Evolutionary conservation across 2,329 filamentous ascomycete genomes (phyloP).

Genomic region (Diaporthe sp.): DNA sequence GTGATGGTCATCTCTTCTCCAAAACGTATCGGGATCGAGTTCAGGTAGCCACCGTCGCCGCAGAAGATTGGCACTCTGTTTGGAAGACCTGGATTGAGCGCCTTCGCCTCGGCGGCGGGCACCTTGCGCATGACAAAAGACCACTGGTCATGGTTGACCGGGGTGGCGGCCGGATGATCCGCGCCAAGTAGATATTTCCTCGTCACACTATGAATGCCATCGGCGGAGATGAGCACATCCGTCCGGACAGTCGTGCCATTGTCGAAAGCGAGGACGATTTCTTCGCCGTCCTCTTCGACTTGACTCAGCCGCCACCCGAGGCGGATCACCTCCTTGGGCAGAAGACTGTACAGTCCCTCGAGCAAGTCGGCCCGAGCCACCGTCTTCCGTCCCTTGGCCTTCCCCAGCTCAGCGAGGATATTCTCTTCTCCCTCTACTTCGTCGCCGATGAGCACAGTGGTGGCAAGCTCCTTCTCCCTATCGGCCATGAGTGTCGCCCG

Average conservation of each 20-base stretch:
- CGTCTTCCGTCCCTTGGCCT: slow-evolving; percentile 52
- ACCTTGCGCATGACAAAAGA: slow-evolving; percentile 32
- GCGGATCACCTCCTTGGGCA: slow-evolving; percentile 45
- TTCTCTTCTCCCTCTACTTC: slow-evolving; percentile 52
- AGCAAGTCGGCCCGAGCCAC: slow-evolving; percentile 52
- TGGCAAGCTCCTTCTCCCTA: slow-evolving; percentile 10
- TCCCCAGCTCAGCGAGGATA: slow-evolving; percentile 52
- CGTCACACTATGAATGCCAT: slow-evolving; percentile 56
- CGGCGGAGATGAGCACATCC: slow-evolving; percentile 55
- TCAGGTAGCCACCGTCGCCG: slow-evolving; percentile 7
- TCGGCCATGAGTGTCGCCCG: slow-evolving; percentile 17
- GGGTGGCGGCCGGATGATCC: slow-evolving; percentile 45
- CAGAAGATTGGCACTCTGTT: slow-evolving; percentile 7
- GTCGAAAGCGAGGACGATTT: background rate
- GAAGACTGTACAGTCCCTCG: slow-evolving; percentile 48
- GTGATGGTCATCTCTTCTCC: slow-evolving; percentile 13
- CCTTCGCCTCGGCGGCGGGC: background rate
- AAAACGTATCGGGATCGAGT: slow-evolving; percentile 7
- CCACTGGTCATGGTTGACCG: slow-evolving; percentile 51
- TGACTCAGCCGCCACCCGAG: slow-evolving; percentile 42
- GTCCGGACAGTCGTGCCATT: slow-evolving; percentile 38
- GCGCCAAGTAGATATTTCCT: slow-evolving; percentile 52
- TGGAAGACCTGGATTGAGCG: background rate
- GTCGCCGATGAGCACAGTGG: slow-evolving; percentile 50
- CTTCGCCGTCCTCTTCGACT: slow-evolving; percentile 10